Evolutionary conservation across 2,329 filamentous ascomycete genomes (phyloP).

Genomic region (Arthrobotrys pseudoclavata): DNA sequence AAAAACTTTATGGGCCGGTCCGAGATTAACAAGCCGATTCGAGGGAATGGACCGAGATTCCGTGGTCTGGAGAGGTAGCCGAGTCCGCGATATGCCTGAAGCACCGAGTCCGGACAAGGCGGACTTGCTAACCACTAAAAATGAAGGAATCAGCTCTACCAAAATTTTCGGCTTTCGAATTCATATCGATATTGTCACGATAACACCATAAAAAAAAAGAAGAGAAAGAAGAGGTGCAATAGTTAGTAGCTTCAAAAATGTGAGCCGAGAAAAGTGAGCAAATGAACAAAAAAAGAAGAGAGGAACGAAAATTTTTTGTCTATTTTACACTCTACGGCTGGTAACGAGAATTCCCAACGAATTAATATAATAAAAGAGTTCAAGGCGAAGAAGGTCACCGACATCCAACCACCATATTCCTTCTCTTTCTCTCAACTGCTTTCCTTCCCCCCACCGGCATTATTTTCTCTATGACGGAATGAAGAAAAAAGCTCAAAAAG

Average conservation of each 20-base stretch:
- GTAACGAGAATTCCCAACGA: slow-evolving; percentile 23
- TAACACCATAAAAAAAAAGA: slow-evolving; percentile 24
- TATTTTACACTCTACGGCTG: slow-evolving; percentile 51
- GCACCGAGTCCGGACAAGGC: too few species aligned
- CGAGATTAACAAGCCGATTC: slow-evolving; percentile 25
- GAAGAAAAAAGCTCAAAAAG: slow-evolving; percentile 43
- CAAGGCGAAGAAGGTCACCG: slow-evolving; percentile 4
- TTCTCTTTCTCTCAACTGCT: slow-evolving; percentile 6
- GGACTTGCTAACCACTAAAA: too few species aligned
- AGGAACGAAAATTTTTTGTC: slow-evolving; percentile 23
- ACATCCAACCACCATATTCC: slow-evolving; percentile 17
- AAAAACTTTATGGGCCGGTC: slow-evolving; percentile 19
- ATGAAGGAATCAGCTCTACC: slow-evolving; percentile 31
- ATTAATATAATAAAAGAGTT: slow-evolving; percentile 23
- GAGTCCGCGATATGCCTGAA: slow-evolving; percentile 8
- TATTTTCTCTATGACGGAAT: slow-evolving; percentile 39
- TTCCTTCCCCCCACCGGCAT: slow-evolving; percentile 7
- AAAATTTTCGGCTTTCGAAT: slow-evolving; percentile 26
- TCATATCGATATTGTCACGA: slow-evolving; percentile 42
- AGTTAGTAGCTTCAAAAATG: neutral
- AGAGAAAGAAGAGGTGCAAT: neutral
- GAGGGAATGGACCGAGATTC: slow-evolving; percentile 24
- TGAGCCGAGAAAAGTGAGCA: neutral
- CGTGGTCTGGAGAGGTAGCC: slow-evolving; percentile 20
- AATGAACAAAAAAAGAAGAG: slow-evolving; percentile 1